phyloP scores from a whole-genome alignment of 2,329 filamentous ascomycete genomes.

The Ceratocystis albifundus region DNA sequence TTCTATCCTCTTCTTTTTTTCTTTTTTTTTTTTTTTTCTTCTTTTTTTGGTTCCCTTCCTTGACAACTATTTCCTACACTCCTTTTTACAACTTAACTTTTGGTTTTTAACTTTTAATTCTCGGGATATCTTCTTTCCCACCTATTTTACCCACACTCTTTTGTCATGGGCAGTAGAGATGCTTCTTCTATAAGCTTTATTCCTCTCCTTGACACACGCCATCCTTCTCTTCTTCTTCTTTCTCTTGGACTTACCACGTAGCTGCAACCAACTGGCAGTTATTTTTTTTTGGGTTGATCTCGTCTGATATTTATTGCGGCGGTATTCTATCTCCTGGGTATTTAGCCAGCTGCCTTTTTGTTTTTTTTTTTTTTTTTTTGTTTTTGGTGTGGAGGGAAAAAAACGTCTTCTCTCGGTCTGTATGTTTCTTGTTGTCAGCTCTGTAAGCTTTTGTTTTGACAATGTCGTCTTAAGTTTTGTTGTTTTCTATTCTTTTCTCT shows the following conservation, averaged over 20 bases:
- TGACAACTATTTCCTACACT: conserved; percentile 12
- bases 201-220: background rate
- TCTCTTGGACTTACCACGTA: background rate
- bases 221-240: background rate
- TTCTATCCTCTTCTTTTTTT: background rate
- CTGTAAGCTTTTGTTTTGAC: background rate
- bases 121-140: background rate
- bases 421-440: conserved; percentile 2
- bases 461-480: background rate
- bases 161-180: background rate
- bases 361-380: background rate
- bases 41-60: background rate
- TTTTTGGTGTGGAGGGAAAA: conserved; percentile 9
- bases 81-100: conserved; percentile 14
- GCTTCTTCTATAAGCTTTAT: background rate
- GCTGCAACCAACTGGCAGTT: background rate
- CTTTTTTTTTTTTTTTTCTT: background rate
- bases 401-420: background rate
- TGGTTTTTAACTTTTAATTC: conserved; percentile 17
- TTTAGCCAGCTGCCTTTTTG: background rate
- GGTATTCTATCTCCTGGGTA: background rate
- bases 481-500: background rate
- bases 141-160: background rate
- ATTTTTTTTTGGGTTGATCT: background rate
- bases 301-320: conserved; percentile 4